Evolutionary conservation across 2,329 filamentous ascomycete species (phyloP).

Genomic region (Aspergillus sp.): DNA sequence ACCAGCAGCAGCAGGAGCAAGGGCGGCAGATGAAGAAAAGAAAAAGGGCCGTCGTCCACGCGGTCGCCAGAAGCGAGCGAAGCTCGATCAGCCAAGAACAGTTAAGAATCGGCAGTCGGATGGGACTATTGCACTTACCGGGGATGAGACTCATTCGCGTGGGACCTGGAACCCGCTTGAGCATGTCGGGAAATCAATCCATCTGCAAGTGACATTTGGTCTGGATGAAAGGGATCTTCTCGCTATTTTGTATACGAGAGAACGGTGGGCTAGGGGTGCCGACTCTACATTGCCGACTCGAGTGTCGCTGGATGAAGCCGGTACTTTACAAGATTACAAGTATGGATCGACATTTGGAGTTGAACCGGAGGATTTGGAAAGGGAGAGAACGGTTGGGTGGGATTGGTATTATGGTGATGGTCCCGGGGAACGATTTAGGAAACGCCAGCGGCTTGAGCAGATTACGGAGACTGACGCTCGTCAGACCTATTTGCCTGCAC

Average conservation of each 20-base stretch:
- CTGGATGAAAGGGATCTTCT: slow-evolving; percentile 50
- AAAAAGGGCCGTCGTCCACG: not conserved
- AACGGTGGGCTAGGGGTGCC: slow-evolving; percentile 48
- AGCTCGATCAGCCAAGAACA: slow-evolving; percentile 2
- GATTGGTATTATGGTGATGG: slow-evolving; percentile 53
- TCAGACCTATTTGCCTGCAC: slow-evolving; percentile 43
- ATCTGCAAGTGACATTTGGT: slow-evolving; percentile 53
- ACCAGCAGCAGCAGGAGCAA: not conserved
- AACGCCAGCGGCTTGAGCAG: slow-evolving; percentile 39
- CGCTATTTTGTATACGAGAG: slow-evolving; percentile 48
- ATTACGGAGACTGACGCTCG: slow-evolving; percentile 40
- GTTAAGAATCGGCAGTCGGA: slow-evolving; percentile 19
- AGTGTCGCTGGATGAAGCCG: slow-evolving; percentile 31
- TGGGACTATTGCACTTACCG: slow-evolving; percentile 18
- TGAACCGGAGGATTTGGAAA: slow-evolving; percentile 39
- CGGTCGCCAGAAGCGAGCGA: slow-evolving; percentile 9
- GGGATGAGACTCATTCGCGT: slow-evolving; percentile 35
- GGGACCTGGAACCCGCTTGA: slow-evolving; percentile 37
- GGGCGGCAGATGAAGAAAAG: not conserved
- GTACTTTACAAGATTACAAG: slow-evolving; percentile 32
- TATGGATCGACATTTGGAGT: slow-evolving; percentile 47
- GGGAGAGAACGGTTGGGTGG: slow-evolving; percentile 50
- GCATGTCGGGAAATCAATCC: slow-evolving; percentile 44
- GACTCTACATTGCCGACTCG: slow-evolving; percentile 55
- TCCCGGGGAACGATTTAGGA: slow-evolving; percentile 42